Base-by-base conservation (phyloP, 2,329 filamentous ascomycete species). In the Tolypocladium ophioglossoides region DNA sequence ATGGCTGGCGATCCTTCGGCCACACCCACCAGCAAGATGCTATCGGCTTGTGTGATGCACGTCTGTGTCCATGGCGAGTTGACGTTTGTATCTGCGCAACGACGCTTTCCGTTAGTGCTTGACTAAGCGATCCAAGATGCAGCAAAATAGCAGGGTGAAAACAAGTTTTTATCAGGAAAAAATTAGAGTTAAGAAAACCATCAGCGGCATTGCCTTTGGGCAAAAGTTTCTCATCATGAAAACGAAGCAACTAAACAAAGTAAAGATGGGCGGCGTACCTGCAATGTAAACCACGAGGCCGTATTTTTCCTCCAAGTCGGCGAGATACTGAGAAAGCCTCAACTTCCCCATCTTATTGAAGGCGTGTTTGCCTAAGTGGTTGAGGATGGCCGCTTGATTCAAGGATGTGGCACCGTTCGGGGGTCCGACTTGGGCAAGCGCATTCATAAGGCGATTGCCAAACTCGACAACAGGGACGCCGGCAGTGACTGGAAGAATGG, bases 1-100 rank as follows among this genome's bases (percentile, higher is more conserved):
- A 97, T 94, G 47, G 82, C 85, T 0, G 94, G 87, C 3, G 91
- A 95, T 0, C 87, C 86, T 66, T 97, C 94, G 1, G 91, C 94
- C 16, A 97, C 74, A 1, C 91, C 94, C 32, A 99, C 90, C 10
- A 99, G 78, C 9, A 99, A 78, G 59, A 99, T 96, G 61, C 91
- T 96, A 70, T 99, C 94, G 2, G 94, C 94, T 70, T 99, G 94
- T 18, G 87, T 87, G 59, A 99, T 96, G 68, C 95, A 99, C 0
- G 94, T 97, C 65, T 96, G 91, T 0, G 95, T 99, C 94, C 94
- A 99, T 0, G 92, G 91, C 2, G 95, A 90, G 63, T 96, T 97
- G 63, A 97, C 94, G 57, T 85, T 96, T 5, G 95, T 99, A 69
- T 99, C 94, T 86, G 51, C n/a, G 27, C 44, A n/a, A 32, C 27